A percentile compares a stretch with the other conserved stretches of the same genome.
phyloP scores from a whole-genome alignment of 768 basidiomycete genomes.

The Lactifluus echinatus region DNA sequence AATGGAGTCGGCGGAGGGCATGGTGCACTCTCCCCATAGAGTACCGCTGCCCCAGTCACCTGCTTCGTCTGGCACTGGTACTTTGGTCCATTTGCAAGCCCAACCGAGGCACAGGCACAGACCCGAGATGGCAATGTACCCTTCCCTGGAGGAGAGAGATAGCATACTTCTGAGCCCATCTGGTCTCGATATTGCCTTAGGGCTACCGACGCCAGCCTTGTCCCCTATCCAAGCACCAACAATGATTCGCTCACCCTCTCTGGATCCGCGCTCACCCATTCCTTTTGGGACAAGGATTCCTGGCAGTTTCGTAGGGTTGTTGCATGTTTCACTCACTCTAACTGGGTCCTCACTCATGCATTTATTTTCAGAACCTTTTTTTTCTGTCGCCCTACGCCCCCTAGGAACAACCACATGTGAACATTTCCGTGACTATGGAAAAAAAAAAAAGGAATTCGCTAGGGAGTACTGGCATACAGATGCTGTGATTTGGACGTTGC shows the following conservation, averaged over 20 bases:
- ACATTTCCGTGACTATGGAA: neutral
- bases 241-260: neutral
- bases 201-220: neutral
- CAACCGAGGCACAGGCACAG: constrained; percentile 8
- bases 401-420: neutral
- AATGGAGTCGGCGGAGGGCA: neutral
- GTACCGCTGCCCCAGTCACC: constrained; percentile 8
- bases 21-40: neutral
- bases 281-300: neutral
- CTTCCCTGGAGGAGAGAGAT: neutral
- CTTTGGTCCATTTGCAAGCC: neutral
- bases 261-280: constrained; percentile 11
- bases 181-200: neutral
- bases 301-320: neutral
- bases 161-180: neutral
- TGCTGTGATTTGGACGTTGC: neutral
- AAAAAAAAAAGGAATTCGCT: neutral
- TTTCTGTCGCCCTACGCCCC: constrained; percentile 8
- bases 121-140: neutral
- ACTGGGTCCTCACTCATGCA: neutral
- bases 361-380: neutral
- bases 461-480: neutral
- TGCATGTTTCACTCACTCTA: neutral
- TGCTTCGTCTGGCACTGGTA: neutral
- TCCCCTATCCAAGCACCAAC: neutral